Base-by-base conservation (phyloP, 805 yeast species). In the Metschnikowia hibisci region DNA sequence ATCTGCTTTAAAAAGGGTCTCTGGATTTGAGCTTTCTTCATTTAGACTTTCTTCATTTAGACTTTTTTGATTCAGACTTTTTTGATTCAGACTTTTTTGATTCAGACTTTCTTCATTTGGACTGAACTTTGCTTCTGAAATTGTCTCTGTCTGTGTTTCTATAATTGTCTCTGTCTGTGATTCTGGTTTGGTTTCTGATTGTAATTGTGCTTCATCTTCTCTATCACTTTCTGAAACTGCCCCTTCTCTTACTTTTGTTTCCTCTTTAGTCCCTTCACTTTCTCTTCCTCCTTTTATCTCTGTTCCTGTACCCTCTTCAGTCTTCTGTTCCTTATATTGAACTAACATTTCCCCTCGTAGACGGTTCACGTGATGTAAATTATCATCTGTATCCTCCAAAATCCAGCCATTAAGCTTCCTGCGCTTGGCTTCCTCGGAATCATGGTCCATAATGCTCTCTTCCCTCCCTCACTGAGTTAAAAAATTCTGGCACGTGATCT, bases 1-100 rank as follows among this genome's bases (percentile, higher is more conserved):
- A 43, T 70, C 75, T 20, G 66, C 60, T 8, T 20, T 25, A 22
- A 10, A n/a, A 29, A 14, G 27, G 31, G 34, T 4, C 10, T 14
- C 32, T 30, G 4, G n/a, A n/a, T n/a, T n/a, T n/a, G n/a, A n/a
- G n/a, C n/a, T n/a, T n/a, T n/a, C n/a, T n/a, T n/a, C n/a, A n/a
- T n/a, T n/a, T n/a, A n/a, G n/a, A n/a, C n/a, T n/a, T n/a, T n/a
- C n/a, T n/a, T n/a, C n/a, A n/a, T n/a, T n/a, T n/a, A n/a, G n/a
- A n/a, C n/a, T n/a, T n/a, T n/a, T n/a, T n/a, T n/a, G n/a, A n/a
- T n/a, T n/a, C n/a, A n/a, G n/a, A n/a, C n/a, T n/a, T n/a, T n/a
- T n/a, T n/a, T n/a, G n/a, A n/a, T n/a, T n/a, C n/a, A n/a, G n/a
- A n/a, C n/a, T n/a, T n/a, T n/a, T n/a, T n/a, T n/a, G n/a, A n/a